Evolutionary conservation across 2,329 filamentous ascomycete species (phyloP).

Genomic region (Metarhizium album): DNA sequence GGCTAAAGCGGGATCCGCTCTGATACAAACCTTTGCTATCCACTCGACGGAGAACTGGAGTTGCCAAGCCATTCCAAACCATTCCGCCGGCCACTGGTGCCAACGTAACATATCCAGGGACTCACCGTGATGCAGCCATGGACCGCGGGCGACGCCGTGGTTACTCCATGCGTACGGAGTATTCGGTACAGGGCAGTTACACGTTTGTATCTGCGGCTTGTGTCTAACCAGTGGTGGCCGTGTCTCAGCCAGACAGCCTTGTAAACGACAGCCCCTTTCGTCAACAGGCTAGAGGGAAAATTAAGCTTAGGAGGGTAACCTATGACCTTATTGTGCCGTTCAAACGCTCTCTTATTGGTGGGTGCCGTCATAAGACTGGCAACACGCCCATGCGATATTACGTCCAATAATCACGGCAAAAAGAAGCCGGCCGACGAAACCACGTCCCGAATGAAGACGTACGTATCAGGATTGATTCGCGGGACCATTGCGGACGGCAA

Average conservation of each 20-base stretch:
- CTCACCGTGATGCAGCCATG: background rate
- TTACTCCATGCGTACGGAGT: background rate
- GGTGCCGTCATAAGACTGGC: background rate
- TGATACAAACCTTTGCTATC: background rate
- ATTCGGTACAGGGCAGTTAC: background rate
- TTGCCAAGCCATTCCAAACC: background rate
- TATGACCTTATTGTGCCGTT: slow-evolving; percentile 6
- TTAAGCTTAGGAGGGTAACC: slow-evolving; percentile 11
- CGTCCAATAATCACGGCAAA: background rate
- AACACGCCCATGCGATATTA: background rate
- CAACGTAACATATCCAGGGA: background rate
- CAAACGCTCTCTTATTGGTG: background rate
- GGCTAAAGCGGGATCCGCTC: slow-evolving; percentile 2
- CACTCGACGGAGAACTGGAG: background rate
- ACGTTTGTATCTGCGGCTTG: background rate
- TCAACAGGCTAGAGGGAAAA: slow-evolving; percentile 3
- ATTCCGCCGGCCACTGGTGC: background rate
- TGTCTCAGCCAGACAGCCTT: background rate
- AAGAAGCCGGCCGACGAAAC: background rate
- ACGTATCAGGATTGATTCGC: background rate
- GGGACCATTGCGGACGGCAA: background rate
- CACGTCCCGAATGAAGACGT: background rate
- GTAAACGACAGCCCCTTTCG: slow-evolving; percentile 4
- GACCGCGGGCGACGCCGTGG: background rate
- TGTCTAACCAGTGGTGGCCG: background rate